Evolutionary conservation across 2,329 filamentous ascomycete species (phyloP), one percentile per base, ranked within the genome.

Genomic region (Aschersonia sp.): DNA sequence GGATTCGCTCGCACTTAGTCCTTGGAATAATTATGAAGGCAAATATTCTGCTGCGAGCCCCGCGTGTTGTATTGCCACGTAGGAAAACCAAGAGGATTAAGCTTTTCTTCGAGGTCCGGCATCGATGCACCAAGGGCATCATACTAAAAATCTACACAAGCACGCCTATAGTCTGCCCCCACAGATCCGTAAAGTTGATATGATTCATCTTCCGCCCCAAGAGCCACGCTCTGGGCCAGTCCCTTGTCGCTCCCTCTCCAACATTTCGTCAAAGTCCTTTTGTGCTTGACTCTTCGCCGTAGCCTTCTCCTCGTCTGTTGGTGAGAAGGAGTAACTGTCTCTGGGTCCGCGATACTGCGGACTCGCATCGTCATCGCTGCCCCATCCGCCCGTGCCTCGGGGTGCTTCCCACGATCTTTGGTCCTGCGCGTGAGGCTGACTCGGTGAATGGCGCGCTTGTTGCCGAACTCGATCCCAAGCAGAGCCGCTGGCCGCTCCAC

Each of bases 181-280:
- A 11, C 14, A 43, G 7, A 42, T 42, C 8, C 31, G 29, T 44
- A 32, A 45, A 22, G 5, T n/a, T 39, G 8, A 39, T 39, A 39
- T 37, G 8, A 30, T 44, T 54, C 12, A 58, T 37, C 47, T 54
- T 37, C 51, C 53, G 30, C 55, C 46, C 58, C 59, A 64, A 5
- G 57, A 50, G 5, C 47, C 51, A 37, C 46, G 50, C 30, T 56
- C 57, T 46, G 63, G 59, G 5, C 61, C 60, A 4, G 47, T 49
- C 29, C 60, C 61, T 12, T 51, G 56, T 29, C 67, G 60, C 49
- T 75, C 72, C 11, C 62, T 59, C 42, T 75, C 71, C 3, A 75
- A 48, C 49, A 75, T 60, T 22, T 60, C 61, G 50, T 76, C 72
- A 52, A 75, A 76, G 32, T 76, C 70, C 49, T 61, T 65, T 49